Evolutionary conservation across 208 protist species (phyloP), one percentile per base, ranked within the genome.

Genomic region (Angomonas deanei): DNA sequence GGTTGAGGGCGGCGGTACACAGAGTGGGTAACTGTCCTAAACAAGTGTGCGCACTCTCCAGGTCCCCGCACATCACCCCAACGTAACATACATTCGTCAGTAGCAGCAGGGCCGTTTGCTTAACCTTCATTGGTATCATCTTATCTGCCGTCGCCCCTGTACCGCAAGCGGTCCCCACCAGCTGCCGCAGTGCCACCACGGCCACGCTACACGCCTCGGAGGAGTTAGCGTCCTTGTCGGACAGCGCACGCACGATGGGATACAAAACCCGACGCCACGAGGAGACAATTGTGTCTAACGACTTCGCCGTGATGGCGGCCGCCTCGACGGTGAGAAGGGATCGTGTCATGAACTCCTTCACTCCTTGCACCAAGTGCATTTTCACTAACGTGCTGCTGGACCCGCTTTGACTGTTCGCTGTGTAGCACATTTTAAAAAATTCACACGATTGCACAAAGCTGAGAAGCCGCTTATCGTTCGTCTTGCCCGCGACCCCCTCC

Each of bases 61-160:
- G 61, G 63, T 91, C 81, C 27, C 80, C 66, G 70, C 86, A 93
- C 83, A 93, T 83, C 39, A 66, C 74, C 10, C 89, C 89, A 62
- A 92, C 66, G 70, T 89, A 93, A 21, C 81, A 70, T 2, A 86
- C 63, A 47, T 92, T 68, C 2, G 80, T 70, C n/a, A 96, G 77
- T 52, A 93, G 56, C 32, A 80, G 57, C n/a, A 86, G 62, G 26
- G 78, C 52, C 4, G 74, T 74, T 11, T 50, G 63, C 1, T 75
- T 75, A 21, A 85, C 62, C n/a, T 57, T 38, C n/a, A 65, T 61
- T 11, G 63, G 71, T 27, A 85, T 63, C 36, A 63, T 66, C 49
- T 71, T 55, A 1, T 64, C 58, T 26, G 58, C 55, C 24, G 52
- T 50, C 30, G 53, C 27, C 13, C 61, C 63, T 24, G 61, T 82